Percentiles rank a stretch among this genome's conserved stretches.
Evolutionary conservation across 2,329 filamentous ascomycete genomes (phyloP).

Genomic region (Chlorencoelia australis): DNA sequence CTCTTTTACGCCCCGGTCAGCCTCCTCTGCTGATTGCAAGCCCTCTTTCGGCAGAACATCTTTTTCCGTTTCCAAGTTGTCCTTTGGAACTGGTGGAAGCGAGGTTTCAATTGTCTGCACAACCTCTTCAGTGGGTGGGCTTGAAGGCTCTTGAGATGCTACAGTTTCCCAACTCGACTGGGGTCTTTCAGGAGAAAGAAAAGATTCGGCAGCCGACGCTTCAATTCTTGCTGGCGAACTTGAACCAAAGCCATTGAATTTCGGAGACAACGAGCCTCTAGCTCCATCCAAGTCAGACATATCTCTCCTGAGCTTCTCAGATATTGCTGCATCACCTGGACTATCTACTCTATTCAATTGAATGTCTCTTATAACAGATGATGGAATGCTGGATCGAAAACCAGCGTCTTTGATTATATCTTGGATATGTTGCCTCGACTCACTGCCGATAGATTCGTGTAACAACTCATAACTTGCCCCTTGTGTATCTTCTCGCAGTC

Average conservation of each 20-base stretch:
- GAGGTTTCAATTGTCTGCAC: no score
- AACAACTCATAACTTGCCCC: slow-evolving; percentile 18
- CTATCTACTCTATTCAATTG: slow-evolving; percentile 20
- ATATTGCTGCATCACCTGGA: slow-evolving; percentile 16
- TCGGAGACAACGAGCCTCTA: slow-evolving; percentile 20
- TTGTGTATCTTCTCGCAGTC: no score
- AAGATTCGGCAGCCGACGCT: neutral
- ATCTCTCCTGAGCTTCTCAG: slow-evolving; percentile 16
- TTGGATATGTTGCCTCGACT: slow-evolving; percentile 31
- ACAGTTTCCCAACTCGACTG: slow-evolving; percentile 21
- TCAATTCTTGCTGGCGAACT: slow-evolving; percentile 10
- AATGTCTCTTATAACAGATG: slow-evolving; percentile 26
- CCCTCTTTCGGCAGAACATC: no score
- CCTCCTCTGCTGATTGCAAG: no score
- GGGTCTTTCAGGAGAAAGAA: slow-evolving; percentile 5
- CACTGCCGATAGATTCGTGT: slow-evolving; percentile 15
- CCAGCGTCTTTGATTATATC: slow-evolving; percentile 38
- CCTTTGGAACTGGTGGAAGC: neutral
- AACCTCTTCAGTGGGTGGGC: neutral
- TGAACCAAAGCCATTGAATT: slow-evolving; percentile 25
- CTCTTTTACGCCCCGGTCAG: no score
- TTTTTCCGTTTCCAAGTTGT: neutral
- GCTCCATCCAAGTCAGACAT: slow-evolving; percentile 15
- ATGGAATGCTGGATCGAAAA: slow-evolving; percentile 36
- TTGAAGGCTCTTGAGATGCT: slow-evolving; percentile 4